Conservation (phyloP, 2,329 filamentous ascomycete species). For the Curvularia sp. region DNA sequence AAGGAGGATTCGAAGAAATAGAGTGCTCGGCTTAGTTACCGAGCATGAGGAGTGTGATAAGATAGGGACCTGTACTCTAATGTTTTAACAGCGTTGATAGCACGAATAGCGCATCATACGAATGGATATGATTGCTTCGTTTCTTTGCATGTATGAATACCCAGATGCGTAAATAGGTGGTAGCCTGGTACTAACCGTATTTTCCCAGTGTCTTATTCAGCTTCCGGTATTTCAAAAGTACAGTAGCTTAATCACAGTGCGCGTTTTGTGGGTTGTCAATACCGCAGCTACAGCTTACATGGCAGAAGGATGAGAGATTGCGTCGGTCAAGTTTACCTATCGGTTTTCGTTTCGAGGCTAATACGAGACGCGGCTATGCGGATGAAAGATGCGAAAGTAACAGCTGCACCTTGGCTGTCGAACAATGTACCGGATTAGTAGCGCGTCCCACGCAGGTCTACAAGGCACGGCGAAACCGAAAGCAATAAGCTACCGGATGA, state of each 20-base stretch:
- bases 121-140: background rate
- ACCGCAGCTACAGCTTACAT: background rate
- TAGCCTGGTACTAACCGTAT: background rate
- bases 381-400: background rate
- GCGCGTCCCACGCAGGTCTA: background rate
- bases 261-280: background rate
- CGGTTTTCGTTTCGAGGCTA: background rate
- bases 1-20: conserved; percentile 49
- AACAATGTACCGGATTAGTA: background rate
- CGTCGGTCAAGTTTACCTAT: background rate
- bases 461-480: background rate
- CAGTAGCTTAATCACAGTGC: background rate
- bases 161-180: background rate
- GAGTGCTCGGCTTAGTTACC: background rate
- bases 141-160: background rate
- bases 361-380: background rate
- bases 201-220: background rate
- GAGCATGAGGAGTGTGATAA: conserved; percentile 2
- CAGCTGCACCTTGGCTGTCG: background rate
- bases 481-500: background rate
- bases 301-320: background rate
- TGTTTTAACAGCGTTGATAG: conserved; percentile 16
- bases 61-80: conserved; percentile 14
- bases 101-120: background rate
- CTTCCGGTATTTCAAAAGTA: background rate